phyloP scores from a whole-genome alignment of 768 basidiomycete genomes.

The Gautieria morchelliformis region DNA sequence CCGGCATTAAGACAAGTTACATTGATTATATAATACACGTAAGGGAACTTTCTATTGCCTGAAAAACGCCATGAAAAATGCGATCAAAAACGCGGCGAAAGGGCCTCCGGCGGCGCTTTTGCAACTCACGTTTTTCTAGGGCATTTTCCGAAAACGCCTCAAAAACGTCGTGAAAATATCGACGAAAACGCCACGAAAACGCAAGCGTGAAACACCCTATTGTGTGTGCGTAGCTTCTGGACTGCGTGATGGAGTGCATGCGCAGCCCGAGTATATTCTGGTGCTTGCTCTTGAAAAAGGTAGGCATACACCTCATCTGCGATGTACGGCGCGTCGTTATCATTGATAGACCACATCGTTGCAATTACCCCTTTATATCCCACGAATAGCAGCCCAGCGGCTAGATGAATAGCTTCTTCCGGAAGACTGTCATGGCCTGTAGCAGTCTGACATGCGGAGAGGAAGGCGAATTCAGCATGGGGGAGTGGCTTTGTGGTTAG shows the following conservation, averaged over 20 bases:
- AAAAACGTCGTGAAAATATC: no score
- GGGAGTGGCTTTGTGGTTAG: slow-evolving; percentile 16
- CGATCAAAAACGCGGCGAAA: no score
- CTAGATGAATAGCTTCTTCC: slow-evolving; percentile 32
- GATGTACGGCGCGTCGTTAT: slow-evolving; percentile 26
- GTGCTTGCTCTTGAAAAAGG: background rate
- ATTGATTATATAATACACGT: no score
- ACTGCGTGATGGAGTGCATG: background rate
- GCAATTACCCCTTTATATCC: slow-evolving; percentile 27
- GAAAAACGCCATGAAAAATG: no score
- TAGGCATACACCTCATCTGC: slow-evolving; percentile 24
- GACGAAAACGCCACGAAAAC: no score
- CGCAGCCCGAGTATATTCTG: background rate
- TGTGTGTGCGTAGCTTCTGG: no score
- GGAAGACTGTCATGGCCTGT: slow-evolving; percentile 23
- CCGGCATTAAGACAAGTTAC: no score
- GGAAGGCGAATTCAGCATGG: slow-evolving; percentile 28
- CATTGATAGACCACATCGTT: slow-evolving; percentile 36
- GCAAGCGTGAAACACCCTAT: no score
- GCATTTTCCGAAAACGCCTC: no score
- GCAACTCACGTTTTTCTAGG: no score
- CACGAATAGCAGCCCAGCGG: slow-evolving; percentile 30
- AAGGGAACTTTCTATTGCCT: no score
- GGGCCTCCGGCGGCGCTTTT: no score
- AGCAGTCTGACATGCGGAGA: slow-evolving; percentile 39